Percentiles rank a stretch among this genome's conserved stretches.
These are phyloP conservation scores for Ananas comosus DNA, from an alignment of 176 grass and related monocot species.

Conservation along the genomic window DNA sequence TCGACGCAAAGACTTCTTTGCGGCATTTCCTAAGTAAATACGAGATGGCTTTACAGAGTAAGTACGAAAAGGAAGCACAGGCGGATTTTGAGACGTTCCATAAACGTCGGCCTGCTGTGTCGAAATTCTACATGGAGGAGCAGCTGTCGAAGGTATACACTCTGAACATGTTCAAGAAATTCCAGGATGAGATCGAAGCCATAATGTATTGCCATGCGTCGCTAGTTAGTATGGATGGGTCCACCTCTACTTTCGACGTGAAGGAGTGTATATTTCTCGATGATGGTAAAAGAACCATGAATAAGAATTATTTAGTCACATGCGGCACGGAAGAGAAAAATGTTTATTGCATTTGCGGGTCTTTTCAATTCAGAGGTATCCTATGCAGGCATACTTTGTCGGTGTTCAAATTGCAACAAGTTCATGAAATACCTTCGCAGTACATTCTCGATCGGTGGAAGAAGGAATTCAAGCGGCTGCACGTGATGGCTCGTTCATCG, in stretches of 20 bases:
- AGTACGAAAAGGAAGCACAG: slow-evolving; percentile 89
- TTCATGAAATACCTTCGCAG: slow-evolving; percentile 77
- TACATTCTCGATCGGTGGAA: slow-evolving; percentile 94
- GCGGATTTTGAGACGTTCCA: slow-evolving; percentile 99
- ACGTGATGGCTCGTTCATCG: slow-evolving; percentile 51
- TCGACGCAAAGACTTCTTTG: slow-evolving; percentile 77
- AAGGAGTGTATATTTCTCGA: slow-evolving; percentile 92
- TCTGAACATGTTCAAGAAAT: slow-evolving; percentile 92
- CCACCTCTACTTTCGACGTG: slow-evolving; percentile 66
- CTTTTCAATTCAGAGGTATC: slow-evolving; percentile 92
- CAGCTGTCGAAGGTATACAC: slow-evolving; percentile 95
- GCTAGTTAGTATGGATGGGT: slow-evolving; percentile 35
- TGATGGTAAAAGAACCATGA: slow-evolving; percentile 79
- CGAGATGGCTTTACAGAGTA: slow-evolving; percentile 72
- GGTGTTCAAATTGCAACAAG: slow-evolving; percentile 79
- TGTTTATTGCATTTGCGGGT: slow-evolving; percentile 89
- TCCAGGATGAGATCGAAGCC: slow-evolving; percentile 96
- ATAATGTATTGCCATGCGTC: slow-evolving; percentile 98
- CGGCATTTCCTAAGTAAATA: slow-evolving; percentile 89
- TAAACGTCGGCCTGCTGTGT: slow-evolving; percentile 74
- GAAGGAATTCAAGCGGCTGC: slow-evolving; percentile 82
- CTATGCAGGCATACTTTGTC: slow-evolving; percentile 86
- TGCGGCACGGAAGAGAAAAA: slow-evolving; percentile 58
- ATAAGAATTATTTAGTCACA: slow-evolving; percentile 68
- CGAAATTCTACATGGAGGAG: slow-evolving; percentile 98